phyloP scores from a whole-genome alignment of 2,329 filamentous ascomycete genomes.

The Aspergillus neotritici region DNA sequence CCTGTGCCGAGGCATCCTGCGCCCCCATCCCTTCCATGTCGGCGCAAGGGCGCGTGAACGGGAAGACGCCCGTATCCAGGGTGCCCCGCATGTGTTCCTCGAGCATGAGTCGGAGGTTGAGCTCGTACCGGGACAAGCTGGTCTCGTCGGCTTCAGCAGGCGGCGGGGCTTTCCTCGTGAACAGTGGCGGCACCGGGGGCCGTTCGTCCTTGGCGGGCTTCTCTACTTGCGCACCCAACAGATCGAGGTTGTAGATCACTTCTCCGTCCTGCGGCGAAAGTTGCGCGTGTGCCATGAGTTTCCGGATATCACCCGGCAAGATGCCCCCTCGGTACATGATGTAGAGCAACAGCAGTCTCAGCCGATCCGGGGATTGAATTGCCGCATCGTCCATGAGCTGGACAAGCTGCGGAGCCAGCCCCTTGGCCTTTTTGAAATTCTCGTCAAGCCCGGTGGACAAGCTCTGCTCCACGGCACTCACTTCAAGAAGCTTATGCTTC shows the following conservation, averaged over 20 bases:
- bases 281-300: conserved; percentile 75
- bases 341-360: conserved; percentile 81
- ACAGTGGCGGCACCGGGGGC: conserved; percentile 61
- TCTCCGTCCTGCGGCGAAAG: conserved; percentile 69
- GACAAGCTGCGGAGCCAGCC: conserved; percentile 77
- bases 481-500: conserved; percentile 73
- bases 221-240: conserved; percentile 70
- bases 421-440: conserved; percentile 84
- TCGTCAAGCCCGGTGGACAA: conserved; percentile 90
- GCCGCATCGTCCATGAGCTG: conserved; percentile 81
- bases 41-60: conserved; percentile 65
- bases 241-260: conserved; percentile 66
- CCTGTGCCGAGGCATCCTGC: conserved; percentile 52
- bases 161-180: conserved; percentile 58
- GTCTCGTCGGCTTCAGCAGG: conserved; percentile 65
- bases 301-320: conserved; percentile 73
- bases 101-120: conserved; percentile 74
- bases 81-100: conserved; percentile 65
- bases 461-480: conserved; percentile 83
- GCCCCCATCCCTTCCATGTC: conserved; percentile 37
- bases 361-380: conserved; percentile 64
- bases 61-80: conserved; percentile 62
- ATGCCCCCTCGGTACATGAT: conserved; percentile 81
- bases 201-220: conserved; percentile 72
- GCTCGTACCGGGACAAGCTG: conserved; percentile 79